Evolutionary conservation across 2,329 filamentous ascomycete genomes (phyloP), one percentile per base, ranked within the genome.

Genomic region (Trichoderma simmonsii): DNA sequence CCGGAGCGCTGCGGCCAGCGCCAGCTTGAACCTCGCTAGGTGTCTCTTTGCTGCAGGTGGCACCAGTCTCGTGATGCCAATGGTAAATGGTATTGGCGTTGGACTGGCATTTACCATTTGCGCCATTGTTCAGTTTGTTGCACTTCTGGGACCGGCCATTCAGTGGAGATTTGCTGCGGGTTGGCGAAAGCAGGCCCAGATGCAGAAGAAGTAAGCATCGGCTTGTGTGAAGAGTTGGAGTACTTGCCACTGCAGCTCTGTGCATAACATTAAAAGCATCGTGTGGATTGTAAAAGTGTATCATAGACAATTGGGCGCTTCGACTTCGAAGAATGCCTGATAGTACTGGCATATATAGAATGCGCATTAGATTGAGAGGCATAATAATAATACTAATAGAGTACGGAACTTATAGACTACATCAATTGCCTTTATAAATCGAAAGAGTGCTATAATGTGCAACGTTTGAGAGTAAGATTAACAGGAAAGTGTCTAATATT

Each of bases 1-100:
- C 0, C 82, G 81, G n/a, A 85, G 87, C 0, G 86, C 86, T 0
- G 85, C 86, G 0, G 88, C 87, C 0, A 86, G 86, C 2, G 88
- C 88, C 0, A 84, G 86, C 0, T 87, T 86, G 72, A 90, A 90
- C 71, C 75, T 91, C 12, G 83, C 85, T 0, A 78, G 88, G 5
- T 90, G 88, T 71, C 77, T 87, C 3, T 76, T 90, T 3, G 87
- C 87, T 0, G 88, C 88, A 0, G 84, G 81, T 0, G 85, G 84
- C 1, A 86, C 83, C 18, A 87, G 86, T 0, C 80, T 85, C 1
- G 85, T 90, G 26, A 78, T 86, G 6, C 85, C 85, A 11, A 83
- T 90, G 83, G 84, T 87, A 8, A 75, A 85, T 9, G 79, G 77
- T 0, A 83, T 90, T 73, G 87, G 87, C 0, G 76, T 81, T 0